Evolutionary conservation across 2,329 filamentous ascomycete species (phyloP), one percentile per base, ranked within the genome.

Genomic region (Arthrinium phaeospermum): DNA sequence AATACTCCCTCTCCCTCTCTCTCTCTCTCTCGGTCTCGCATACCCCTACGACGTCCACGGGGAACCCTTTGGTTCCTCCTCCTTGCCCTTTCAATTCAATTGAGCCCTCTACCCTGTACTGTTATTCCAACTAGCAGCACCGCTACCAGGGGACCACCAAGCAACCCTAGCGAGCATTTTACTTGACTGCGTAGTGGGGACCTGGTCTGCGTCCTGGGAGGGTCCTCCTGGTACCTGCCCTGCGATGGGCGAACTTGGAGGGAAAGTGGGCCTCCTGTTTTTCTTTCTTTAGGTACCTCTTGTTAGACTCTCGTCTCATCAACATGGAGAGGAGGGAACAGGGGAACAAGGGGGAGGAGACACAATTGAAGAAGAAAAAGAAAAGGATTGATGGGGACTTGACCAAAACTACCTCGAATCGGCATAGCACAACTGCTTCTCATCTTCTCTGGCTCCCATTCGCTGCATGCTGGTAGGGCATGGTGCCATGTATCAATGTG

Each of bases 271-370:
- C 57, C 57, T 37, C 57, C 57, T 41, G 24, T 61, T 41, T 22
- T 64, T 64, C 34, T 64, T 64, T 64, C 57, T 64, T 64, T 64
- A 64, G 57, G 57, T 64, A 64, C 57, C 30, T 34, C 30, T 64
- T 64, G 57, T 64, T 64, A 64, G 57, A 64, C 57, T 64, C 57
- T 64, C 57, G 34, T 64, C 57, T 64, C 57, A 64, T 64, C 57
- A 64, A 64, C 57, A 41, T 64, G 34, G 57, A 61, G 53, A 30
- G 8, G 44, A 27, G n/a, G 67, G n/a, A 14, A 22, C n/a, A 46
- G 13, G 22, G 41, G 45, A n/a, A 68, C 14, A 45, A 22, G 30
- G n/a, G 14, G 34, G 24, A n/a, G 41, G 34, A 67, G 30, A 30
- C 12, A 30, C 12, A 44, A 16, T 41, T 41, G 24, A n/a, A 64